Evolutionary conservation across 2,329 filamentous ascomycete genomes (phyloP).

Genomic region (Aspergillus tanneri): DNA sequence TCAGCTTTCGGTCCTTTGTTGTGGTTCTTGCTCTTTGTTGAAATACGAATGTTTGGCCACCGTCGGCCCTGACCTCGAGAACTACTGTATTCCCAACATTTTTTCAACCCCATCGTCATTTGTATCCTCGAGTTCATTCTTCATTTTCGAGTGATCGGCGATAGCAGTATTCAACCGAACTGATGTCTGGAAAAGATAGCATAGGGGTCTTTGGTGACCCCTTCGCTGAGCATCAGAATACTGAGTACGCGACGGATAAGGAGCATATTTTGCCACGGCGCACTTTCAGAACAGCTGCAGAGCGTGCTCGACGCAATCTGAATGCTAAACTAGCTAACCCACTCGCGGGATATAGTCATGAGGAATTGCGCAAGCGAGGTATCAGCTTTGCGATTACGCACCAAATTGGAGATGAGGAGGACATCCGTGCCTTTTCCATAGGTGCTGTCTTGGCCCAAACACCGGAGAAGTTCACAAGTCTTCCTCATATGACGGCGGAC

Average conservation of each 20-base stretch:
- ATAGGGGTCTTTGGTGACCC: conserved; percentile 7
- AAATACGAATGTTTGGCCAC: too few relatives aligned
- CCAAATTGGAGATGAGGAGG: conserved; percentile 55
- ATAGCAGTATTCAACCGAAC: background rate
- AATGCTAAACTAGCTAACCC: conserved; percentile 57
- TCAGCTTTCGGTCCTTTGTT: too few relatives aligned
- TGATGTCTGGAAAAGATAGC: conserved; percentile 20
- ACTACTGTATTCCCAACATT: too few relatives aligned
- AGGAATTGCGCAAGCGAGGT: conserved; percentile 57
- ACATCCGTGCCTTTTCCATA: conserved; percentile 59
- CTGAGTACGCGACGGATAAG: conserved; percentile 15
- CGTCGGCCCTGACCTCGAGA: too few relatives aligned
- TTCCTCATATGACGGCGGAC: conserved; percentile 42
- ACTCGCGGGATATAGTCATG: conserved; percentile 48
- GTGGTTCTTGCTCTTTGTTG: too few relatives aligned
- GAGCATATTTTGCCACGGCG: conserved; percentile 26
- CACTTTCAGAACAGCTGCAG: conserved; percentile 35
- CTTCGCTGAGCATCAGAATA: conserved; percentile 8
- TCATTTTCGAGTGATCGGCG: background rate
- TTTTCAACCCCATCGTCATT: too few relatives aligned
- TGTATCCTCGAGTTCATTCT: too few relatives aligned
- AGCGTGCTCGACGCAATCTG: conserved; percentile 42
- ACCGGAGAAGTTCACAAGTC: conserved; percentile 50
- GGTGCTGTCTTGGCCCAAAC: conserved; percentile 60
- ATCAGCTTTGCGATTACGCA: conserved; percentile 59